Evolutionary conservation across 176 grass and related monocot species (phyloP).

Genomic region (Hordeum vulgare): DNA sequence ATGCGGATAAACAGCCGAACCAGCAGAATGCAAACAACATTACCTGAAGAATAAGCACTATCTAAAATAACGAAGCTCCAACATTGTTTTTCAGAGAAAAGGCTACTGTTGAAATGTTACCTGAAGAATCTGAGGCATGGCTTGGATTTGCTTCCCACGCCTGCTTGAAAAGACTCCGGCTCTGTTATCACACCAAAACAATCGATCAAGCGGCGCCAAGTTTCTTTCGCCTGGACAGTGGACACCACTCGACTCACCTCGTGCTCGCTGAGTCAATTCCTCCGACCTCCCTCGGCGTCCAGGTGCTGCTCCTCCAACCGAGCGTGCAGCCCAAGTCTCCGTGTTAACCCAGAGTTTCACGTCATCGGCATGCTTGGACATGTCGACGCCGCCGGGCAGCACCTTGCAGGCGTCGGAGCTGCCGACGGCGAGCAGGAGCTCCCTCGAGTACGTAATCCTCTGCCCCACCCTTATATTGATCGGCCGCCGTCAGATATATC

Average conservation of each 20-base stretch:
- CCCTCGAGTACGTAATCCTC: background rate
- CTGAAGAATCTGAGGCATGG: slow-evolving; percentile 65
- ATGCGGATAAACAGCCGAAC: background rate
- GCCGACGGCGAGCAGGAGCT: background rate
- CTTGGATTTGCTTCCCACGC: slow-evolving; percentile 90
- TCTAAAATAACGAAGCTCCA: too few species aligned
- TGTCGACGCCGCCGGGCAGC: background rate
- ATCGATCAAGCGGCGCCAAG: slow-evolving; percentile 9
- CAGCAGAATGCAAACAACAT: background rate
- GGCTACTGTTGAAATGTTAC: background rate
- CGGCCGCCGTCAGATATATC: background rate
- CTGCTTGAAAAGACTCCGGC: slow-evolving; percentile 49
- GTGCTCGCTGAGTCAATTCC: background rate
- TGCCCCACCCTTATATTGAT: background rate
- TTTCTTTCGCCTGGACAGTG: background rate
- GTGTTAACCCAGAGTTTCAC: background rate
- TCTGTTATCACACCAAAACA: slow-evolving; percentile 62
- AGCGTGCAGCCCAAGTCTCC: background rate
- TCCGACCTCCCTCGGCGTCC: background rate
- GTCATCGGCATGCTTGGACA: background rate
- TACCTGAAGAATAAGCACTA: too few species aligned
- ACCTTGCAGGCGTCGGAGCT: background rate
- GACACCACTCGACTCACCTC: background rate
- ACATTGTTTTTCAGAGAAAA: too few species aligned
- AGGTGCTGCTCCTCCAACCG: background rate